Evolutionary conservation across 2,329 filamentous ascomycete species (phyloP).

Genomic region (Curvularia eragrostidis): DNA sequence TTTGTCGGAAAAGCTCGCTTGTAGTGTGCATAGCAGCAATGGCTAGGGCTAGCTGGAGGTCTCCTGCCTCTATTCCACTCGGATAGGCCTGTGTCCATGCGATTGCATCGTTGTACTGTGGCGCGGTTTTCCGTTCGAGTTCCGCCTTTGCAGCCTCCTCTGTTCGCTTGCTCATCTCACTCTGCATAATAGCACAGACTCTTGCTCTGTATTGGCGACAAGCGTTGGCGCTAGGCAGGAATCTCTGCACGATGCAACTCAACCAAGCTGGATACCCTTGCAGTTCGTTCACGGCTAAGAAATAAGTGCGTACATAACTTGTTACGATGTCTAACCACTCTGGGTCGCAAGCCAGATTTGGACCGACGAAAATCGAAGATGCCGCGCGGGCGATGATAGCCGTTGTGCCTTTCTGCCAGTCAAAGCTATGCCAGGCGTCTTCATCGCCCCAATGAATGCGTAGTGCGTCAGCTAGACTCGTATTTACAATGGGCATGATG

Average conservation of each 20-base stretch:
- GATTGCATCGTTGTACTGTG: not conserved
- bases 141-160: not conserved
- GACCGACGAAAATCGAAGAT: conserved; percentile 2
- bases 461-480: not conserved
- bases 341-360: not conserved
- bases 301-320: not conserved
- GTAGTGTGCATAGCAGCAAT: conserved; percentile 3
- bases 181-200: not conserved
- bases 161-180: not conserved
- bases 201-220: not conserved
- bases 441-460: not conserved
- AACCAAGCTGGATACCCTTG: not conserved
- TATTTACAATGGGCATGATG: not conserved
- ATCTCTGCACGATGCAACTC: not conserved
- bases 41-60: conserved; percentile 2
- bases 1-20: conserved; percentile 3
- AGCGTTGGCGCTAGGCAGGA: not conserved
- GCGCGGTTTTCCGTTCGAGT: not conserved
- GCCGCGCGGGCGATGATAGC: conserved; percentile 1
- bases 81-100: not conserved
- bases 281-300: not conserved
- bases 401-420: conserved; percentile 3
- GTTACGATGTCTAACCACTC: not conserved
- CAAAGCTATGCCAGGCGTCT: not conserved
- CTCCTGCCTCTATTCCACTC: conserved; percentile 1